Evolutionary conservation across 164 flowering plant genomes (phyloP).

Genomic region (Macadamia tetraphylla): DNA sequence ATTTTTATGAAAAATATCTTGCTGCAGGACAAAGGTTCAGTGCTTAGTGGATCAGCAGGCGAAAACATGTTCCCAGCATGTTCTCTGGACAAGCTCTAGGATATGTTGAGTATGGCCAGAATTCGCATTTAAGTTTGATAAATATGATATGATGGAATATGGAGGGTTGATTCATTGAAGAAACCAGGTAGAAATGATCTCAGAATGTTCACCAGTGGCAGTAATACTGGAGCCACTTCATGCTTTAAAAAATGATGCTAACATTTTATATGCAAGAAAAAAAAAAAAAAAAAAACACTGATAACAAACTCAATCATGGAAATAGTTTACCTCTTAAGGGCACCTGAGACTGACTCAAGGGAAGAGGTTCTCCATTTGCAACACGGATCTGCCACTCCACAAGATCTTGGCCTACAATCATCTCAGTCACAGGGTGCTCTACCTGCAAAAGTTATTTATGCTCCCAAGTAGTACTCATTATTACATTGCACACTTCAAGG

Average conservation of each 20-base stretch:
- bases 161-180: too few species aligned
- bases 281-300: neutral
- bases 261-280: neutral
- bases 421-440: conserved; percentile 99
- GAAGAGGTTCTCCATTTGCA: conserved; percentile 95
- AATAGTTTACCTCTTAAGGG: conserved; percentile 57
- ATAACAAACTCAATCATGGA: neutral
- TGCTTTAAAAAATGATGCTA: neutral
- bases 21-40: too few species aligned
- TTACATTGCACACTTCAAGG: neutral
- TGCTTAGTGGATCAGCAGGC: too few species aligned
- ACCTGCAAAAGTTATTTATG: conserved; percentile 45
- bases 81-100: too few species aligned
- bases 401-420: conserved; percentile 98
- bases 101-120: too few species aligned
- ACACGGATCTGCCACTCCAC: conserved; percentile 99
- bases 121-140: too few species aligned
- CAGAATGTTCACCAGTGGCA: too few species aligned
- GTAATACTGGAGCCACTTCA: too few species aligned
- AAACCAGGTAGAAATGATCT: too few species aligned
- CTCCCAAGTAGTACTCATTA: conserved; percentile 1
- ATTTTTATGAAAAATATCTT: too few species aligned
- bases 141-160: too few species aligned
- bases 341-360: conserved; percentile 73
- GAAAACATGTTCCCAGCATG: too few species aligned